Evolutionary conservation across 1,139 yeast species (phyloP).

Genomic region (Pneumocystis murina): DNA sequence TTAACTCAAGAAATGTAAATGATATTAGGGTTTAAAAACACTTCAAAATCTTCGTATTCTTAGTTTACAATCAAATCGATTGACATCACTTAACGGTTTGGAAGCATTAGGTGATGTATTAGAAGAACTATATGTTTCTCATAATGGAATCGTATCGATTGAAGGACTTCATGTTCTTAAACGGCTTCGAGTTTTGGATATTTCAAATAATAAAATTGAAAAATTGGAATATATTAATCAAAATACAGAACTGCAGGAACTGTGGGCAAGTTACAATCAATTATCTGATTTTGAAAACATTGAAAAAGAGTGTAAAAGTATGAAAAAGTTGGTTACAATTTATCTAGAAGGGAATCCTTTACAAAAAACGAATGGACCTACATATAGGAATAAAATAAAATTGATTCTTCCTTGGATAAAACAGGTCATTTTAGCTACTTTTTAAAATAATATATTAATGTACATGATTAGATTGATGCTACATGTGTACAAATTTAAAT

Average conservation of each 20-base stretch:
- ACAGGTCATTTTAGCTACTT: constrained; percentile 46
- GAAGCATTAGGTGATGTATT: constrained; percentile 47
- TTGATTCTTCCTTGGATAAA: constrained; percentile 56
- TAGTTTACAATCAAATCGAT: constrained; percentile 77
- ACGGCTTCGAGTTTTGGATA: constrained; percentile 61
- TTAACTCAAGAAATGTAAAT: neutral
- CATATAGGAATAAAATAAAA: constrained; percentile 70
- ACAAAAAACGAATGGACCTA: constrained; percentile 54
- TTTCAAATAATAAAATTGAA: constrained; percentile 57
- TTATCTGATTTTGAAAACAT: constrained; percentile 56
- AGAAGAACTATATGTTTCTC: constrained; percentile 79
- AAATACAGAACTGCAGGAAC: constrained; percentile 57
- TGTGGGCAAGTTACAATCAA: constrained; percentile 81
- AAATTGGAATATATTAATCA: constrained; percentile 48
- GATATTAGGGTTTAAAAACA: constrained; percentile 33
- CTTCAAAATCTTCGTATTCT: constrained; percentile 54
- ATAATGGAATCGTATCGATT: constrained; percentile 60
- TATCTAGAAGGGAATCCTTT: constrained; percentile 93
- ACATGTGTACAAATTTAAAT: neutral
- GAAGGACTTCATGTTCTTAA: constrained; percentile 63
- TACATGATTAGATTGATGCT: neutral
- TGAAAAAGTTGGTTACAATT: constrained; percentile 65
- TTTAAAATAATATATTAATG: neutral
- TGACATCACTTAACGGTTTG: constrained; percentile 67
- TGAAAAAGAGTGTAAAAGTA: constrained; percentile 44